Percentiles rank a stretch among this genome's conserved stretches.
phyloP scores from a whole-genome alignment of 208 protist genomes.

The Crithidia expoeki region DNA sequence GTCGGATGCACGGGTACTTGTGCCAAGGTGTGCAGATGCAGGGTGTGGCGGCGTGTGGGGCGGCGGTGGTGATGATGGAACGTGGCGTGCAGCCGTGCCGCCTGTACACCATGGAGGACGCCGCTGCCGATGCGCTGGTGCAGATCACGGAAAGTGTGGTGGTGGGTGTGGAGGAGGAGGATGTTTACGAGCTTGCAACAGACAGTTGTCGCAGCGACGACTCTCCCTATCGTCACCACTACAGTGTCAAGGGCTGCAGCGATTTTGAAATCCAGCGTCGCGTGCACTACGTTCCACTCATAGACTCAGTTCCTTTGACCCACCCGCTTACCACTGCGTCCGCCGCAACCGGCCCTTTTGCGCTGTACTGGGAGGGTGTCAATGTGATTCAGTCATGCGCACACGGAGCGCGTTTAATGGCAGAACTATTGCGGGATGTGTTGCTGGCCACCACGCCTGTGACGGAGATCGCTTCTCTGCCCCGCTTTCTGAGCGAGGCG shows the following conservation, averaged over 20 bases:
- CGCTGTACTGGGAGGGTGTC: slow-evolving; percentile 39
- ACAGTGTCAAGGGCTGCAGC: background rate
- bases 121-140: slow-evolving; percentile 18
- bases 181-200: slow-evolving; percentile 4
- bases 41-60: slow-evolving; percentile 27
- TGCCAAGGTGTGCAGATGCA: slow-evolving; percentile 40
- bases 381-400: slow-evolving; percentile 30
- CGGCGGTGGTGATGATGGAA: slow-evolving; percentile 31
- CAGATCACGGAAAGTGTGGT: slow-evolving; percentile 36
- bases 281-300: slow-evolving; percentile 32
- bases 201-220: background rate
- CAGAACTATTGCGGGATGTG: slow-evolving; percentile 38
- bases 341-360: slow-evolving; percentile 13
- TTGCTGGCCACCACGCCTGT: slow-evolving; percentile 29
- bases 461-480: slow-evolving; percentile 32
- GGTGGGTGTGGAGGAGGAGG: slow-evolving; percentile 31
- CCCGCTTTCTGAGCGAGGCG: slow-evolving; percentile 61
- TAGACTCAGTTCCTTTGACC: background rate
- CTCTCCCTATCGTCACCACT: background rate
- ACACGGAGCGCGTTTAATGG: slow-evolving; percentile 30
- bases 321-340: background rate
- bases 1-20: slow-evolving; percentile 20
- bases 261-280: slow-evolving; percentile 1
- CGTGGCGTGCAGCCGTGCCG: slow-evolving; percentile 33
- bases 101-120: slow-evolving; percentile 30